phyloP scores from a whole-genome alignment of 192 early-diverging fungal species.

The Thamnidium elegans region DNA sequence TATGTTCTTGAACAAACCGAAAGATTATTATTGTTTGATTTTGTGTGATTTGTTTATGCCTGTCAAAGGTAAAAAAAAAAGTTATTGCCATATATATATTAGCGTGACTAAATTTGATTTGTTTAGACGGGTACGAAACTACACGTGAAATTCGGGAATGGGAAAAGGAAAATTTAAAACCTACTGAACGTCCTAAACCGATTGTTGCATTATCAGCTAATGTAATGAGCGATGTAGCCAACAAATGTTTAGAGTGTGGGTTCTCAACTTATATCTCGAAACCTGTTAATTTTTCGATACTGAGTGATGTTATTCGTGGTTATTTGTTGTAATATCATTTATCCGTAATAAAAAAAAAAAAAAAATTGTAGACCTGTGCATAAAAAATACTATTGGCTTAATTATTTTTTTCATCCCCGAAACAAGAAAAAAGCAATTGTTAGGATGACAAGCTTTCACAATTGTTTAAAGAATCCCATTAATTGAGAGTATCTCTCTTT shows the following conservation, averaged over 20 bases:
- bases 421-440: too few relatives aligned
- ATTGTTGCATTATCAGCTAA: slow-evolving; percentile 57
- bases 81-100: too few relatives aligned
- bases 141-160: slow-evolving; percentile 50
- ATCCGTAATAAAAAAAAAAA: too few relatives aligned
- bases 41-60: slow-evolving; percentile 62
- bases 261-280: slow-evolving; percentile 58
- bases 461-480: too few relatives aligned
- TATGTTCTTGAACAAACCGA: slow-evolving; percentile 41
- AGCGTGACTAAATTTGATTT: neutral
- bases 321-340: slow-evolving; percentile 15
- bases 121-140: slow-evolving; percentile 52
- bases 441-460: too few relatives aligned
- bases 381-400: too few relatives aligned
- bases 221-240: slow-evolving; percentile 55
- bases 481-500: too few relatives aligned
- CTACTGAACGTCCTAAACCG: slow-evolving; percentile 39
- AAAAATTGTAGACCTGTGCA: too few relatives aligned
- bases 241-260: slow-evolving; percentile 42
- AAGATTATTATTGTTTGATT: slow-evolving; percentile 46
- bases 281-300: slow-evolving; percentile 48
- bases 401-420: too few relatives aligned
- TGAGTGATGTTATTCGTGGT: slow-evolving; percentile 46
- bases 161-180: slow-evolving; percentile 37
- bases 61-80: slow-evolving; percentile 41